Percentiles rank a stretch among this genome's conserved stretches.
Conservation (phyloP, 129 eudicot genomes). For the Silybum marianum region DNA sequence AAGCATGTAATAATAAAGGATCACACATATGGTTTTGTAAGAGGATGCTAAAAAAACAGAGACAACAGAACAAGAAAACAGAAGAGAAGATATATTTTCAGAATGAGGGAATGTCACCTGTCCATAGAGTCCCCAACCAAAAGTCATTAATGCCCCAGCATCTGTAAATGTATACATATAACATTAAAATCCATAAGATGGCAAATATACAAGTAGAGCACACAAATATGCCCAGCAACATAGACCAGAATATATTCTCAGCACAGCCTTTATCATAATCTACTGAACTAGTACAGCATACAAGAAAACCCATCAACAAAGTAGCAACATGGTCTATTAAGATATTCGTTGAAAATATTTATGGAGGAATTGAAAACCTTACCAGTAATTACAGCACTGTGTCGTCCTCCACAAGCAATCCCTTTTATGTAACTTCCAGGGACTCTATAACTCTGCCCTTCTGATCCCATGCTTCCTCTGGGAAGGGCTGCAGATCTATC, state of each 20-base stretch:
- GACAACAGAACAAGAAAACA: not conserved
- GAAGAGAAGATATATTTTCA: not conserved
- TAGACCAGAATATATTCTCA: not conserved
- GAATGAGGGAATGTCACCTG: conserved; percentile 51
- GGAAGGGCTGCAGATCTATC: conserved; percentile 54
- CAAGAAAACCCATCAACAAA: not conserved
- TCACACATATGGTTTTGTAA: not conserved
- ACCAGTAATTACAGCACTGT: conserved; percentile 96
- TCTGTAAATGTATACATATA: conserved; percentile 49
- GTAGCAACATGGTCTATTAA: not conserved
- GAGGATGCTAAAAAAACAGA: not conserved
- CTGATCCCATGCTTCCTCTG: conserved; percentile 54
- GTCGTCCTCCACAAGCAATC: conserved; percentile 98
- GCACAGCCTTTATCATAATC: not conserved
- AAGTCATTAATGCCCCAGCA: conserved; percentile 90
- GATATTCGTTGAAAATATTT: not conserved
- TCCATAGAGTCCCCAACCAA: conserved; percentile 99
- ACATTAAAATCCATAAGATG: conserved; percentile 5
- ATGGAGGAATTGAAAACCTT: conserved; percentile 3
- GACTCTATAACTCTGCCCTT: conserved; percentile 70
- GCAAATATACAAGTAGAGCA: not conserved
- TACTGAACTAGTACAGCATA: not conserved
- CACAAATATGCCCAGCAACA: not conserved
- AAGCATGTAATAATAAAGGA: not conserved
- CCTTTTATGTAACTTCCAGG: conserved; percentile 85